Conservation (phyloP, 1,139 yeast genomes). For the Sugiyamaella novakii region DNA sequence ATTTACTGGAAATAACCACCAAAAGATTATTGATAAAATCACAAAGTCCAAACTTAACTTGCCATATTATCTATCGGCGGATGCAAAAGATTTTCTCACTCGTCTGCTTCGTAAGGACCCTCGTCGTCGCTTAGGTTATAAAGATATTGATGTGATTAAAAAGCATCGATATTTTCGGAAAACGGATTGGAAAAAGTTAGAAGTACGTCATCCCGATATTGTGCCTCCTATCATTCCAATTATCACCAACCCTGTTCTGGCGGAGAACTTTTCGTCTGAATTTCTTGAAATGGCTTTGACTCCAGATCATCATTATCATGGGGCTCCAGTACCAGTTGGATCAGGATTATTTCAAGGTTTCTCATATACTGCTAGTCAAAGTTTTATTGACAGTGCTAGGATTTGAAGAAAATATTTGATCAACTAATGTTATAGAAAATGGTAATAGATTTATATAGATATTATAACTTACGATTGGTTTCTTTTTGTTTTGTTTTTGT, state of each 20-base stretch:
- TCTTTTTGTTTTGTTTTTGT: background rate
- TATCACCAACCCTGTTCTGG: slow-evolving; percentile 80
- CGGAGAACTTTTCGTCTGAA: slow-evolving; percentile 88
- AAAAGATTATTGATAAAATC: slow-evolving; percentile 78
- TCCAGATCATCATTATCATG: slow-evolving; percentile 33
- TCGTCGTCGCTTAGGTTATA: slow-evolving; percentile 63
- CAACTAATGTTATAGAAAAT: no score
- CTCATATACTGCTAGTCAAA: slow-evolving; percentile 39
- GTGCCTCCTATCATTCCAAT: slow-evolving; percentile 85
- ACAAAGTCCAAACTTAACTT: slow-evolving; percentile 67
- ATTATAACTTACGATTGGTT: no score
- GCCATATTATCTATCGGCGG: slow-evolving; percentile 80
- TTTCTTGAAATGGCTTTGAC: slow-evolving; percentile 72
- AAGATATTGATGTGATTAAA: slow-evolving; percentile 68
- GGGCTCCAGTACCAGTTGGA: slow-evolving; percentile 24
- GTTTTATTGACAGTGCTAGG: slow-evolving; percentile 34
- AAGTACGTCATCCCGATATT: slow-evolving; percentile 47
- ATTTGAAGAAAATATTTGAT: no score
- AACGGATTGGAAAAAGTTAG: slow-evolving; percentile 72
- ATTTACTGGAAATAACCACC: slow-evolving; percentile 85
- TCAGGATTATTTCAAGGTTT: slow-evolving; percentile 39
- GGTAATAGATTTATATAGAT: no score
- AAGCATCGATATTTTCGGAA: slow-evolving; percentile 79
- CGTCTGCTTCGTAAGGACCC: slow-evolving; percentile 77
- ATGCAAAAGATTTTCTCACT: slow-evolving; percentile 79